These are phyloP conservation scores for Triadica sebifera DNA, from an alignment of 345 rosid genomes.

Conservation along the genomic window DNA sequence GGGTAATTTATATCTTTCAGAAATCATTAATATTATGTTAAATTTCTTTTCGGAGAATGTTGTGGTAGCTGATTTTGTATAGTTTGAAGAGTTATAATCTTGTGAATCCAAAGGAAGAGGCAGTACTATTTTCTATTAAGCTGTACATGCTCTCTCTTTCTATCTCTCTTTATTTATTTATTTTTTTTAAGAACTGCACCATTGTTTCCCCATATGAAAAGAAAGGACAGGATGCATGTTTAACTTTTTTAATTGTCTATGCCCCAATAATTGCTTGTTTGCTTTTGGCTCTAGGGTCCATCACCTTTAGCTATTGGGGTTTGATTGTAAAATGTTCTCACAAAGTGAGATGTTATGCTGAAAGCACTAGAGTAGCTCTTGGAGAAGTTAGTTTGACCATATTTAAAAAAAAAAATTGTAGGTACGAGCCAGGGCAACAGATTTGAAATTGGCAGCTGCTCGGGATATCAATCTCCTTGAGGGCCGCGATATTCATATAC, in stretches of 20 bases:
- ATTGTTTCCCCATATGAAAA: neutral
- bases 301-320: neutral
- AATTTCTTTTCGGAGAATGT: neutral
- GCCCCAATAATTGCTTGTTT: neutral
- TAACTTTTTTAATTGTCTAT: neutral
- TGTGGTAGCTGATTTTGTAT: neutral
- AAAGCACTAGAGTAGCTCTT: constrained; percentile 1
- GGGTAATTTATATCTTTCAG: constrained; percentile 54
- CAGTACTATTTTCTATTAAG: neutral
- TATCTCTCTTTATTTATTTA: neutral
- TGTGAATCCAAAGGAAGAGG: neutral
- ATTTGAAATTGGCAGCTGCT: constrained; percentile 61
- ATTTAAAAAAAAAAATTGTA: constrained; percentile 19
- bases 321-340: constrained; percentile 3
- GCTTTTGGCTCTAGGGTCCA: neutral
- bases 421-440: constrained; percentile 95
- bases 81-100: neutral
- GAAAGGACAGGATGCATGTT: neutral
- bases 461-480: constrained; percentile 68
- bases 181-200: neutral
- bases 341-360: too few species aligned
- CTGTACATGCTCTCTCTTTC: neutral
- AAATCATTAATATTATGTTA: neutral
- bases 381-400: neutral
- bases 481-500: constrained; percentile 92